These are phyloP conservation scores for Helotiales sp. DNA, from an alignment of 2,329 filamentous ascomycete genomes.

Conservation along the genomic window DNA sequence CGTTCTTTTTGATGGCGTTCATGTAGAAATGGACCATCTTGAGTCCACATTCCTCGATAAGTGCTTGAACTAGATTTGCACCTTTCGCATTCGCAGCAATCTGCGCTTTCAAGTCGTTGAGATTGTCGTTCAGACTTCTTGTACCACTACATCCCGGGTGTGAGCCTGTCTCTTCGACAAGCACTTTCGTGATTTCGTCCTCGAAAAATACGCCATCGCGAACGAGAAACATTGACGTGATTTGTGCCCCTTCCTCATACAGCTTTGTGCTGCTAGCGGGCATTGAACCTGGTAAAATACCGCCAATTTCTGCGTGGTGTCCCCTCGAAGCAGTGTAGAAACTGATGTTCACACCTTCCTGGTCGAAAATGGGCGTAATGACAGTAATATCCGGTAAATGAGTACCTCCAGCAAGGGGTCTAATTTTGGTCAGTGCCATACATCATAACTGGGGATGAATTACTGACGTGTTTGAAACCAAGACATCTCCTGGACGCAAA, in stretches of 20 bases:
- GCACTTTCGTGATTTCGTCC: constrained; percentile 52
- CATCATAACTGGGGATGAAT: not conserved
- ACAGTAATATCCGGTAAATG: constrained; percentile 82
- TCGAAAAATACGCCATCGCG: constrained; percentile 78
- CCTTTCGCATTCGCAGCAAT: constrained; percentile 83
- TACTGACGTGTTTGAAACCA: constrained; percentile 65
- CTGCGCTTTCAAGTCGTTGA: constrained; percentile 82
- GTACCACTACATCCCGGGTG: constrained; percentile 69
- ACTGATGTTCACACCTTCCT: constrained; percentile 65
- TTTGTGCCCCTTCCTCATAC: constrained; percentile 62
- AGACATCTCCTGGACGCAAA: constrained; percentile 73
- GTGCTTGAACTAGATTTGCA: constrained; percentile 68
- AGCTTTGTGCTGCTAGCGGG: constrained; percentile 69
- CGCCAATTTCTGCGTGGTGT: constrained; percentile 81
- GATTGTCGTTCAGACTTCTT: constrained; percentile 73
- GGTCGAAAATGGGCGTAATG: constrained; percentile 73
- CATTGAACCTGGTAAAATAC: constrained; percentile 79
- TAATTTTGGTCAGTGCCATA: not conserved
- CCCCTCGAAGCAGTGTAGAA: constrained; percentile 75
- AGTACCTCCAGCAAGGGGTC: constrained; percentile 58
- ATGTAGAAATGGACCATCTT: constrained; percentile 70
- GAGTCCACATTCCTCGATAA: constrained; percentile 77
- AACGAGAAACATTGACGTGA: constrained; percentile 67
- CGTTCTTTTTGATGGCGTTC: constrained; percentile 76
- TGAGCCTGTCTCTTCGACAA: constrained; percentile 24